Evolutionary conservation across 2,329 filamentous ascomycete genomes (phyloP).

Genomic region (Colletotrichum salicis): DNA sequence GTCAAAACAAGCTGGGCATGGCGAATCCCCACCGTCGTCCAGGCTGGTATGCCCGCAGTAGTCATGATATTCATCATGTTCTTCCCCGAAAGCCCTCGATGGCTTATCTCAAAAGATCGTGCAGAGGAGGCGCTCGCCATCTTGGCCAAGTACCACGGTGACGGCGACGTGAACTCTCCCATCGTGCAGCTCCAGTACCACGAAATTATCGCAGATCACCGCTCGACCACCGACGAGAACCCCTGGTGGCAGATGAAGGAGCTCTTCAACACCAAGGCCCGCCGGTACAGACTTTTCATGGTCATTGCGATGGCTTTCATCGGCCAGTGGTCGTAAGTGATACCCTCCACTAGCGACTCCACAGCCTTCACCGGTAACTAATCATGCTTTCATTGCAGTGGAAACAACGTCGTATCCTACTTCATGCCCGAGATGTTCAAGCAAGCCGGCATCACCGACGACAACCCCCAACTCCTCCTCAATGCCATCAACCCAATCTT

Average conservation of each 20-base stretch:
- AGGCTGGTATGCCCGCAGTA: conserved; percentile 52
- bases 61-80: conserved; percentile 69
- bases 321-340: conserved; percentile 50
- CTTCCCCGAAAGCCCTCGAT: conserved; percentile 79
- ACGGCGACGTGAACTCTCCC: conserved; percentile 62
- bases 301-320: conserved; percentile 64
- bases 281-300: conserved; percentile 60
- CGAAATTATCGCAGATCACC: conserved; percentile 64
- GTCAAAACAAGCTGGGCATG: conserved; percentile 58
- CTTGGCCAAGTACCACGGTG: conserved; percentile 69
- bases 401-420: conserved; percentile 56
- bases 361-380: background rate
- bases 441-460: conserved; percentile 51
- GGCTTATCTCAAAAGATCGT: conserved; percentile 74
- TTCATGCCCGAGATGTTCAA: conserved; percentile 56
- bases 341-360: background rate
- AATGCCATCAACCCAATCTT: conserved; percentile 59
- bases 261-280: conserved; percentile 58
- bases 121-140: conserved; percentile 65
- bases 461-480: conserved; percentile 52
- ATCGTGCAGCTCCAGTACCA: conserved; percentile 67
- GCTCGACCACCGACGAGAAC: conserved; percentile 62
- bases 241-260: conserved; percentile 70
- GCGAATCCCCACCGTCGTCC: conserved; percentile 67
- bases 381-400: conserved; percentile 36